These are phyloP conservation scores for Patellifolia procumbens DNA, from an alignment of 179 eudicot genomes.

Conservation along the genomic window DNA sequence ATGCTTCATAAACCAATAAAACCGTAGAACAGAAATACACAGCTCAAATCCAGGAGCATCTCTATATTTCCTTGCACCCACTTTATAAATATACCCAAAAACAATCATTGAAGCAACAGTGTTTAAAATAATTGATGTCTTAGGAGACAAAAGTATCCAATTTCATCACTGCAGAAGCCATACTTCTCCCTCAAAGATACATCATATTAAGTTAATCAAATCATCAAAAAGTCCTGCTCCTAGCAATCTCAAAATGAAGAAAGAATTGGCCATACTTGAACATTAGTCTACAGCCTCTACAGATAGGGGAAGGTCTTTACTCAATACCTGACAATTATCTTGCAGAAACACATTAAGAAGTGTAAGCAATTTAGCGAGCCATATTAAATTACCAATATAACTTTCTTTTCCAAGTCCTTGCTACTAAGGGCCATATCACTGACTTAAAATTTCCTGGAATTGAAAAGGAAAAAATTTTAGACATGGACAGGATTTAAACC, in stretches of 20 bases:
- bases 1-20: not conserved
- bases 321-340: not conserved
- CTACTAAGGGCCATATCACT: not conserved
- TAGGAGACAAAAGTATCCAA: not conserved
- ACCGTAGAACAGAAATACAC: not conserved
- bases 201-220: not conserved
- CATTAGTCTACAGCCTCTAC: not conserved
- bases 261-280: not conserved
- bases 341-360: not conserved
- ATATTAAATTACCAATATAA: not conserved
- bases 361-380: not conserved
- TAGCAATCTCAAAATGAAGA: conserved; percentile 8
- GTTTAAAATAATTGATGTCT: not conserved
- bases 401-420: not conserved
- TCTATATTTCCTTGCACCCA: not conserved
- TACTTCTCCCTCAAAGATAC: not conserved
- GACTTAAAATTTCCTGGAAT: not conserved
- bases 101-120: not conserved
- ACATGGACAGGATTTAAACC: not conserved
- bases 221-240: conserved; percentile 2
- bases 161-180: not conserved
- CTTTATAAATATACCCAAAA: not conserved
- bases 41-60: not conserved
- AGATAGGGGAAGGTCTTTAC: not conserved
- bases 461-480: not conserved